These are phyloP conservation scores for Prinsepia uniflora DNA, from an alignment of 306 rosid species.

Conservation along the genomic window DNA sequence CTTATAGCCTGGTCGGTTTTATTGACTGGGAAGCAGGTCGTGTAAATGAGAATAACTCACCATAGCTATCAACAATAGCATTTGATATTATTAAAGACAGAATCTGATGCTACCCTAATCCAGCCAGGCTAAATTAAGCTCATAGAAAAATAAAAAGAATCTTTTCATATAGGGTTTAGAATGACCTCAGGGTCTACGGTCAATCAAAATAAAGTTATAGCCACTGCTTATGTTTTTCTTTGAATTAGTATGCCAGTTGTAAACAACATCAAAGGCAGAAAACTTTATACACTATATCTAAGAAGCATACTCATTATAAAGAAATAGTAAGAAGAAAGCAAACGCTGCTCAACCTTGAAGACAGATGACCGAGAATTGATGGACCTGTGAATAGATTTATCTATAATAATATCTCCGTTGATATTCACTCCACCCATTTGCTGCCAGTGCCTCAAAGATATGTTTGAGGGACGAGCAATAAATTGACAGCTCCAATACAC, in stretches of 20 bases:
- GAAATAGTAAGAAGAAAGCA: not conserved
- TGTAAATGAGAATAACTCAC: not conserved
- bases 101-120: not conserved
- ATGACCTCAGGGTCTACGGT: slow-evolving; percentile 1
- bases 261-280: slow-evolving; percentile 9
- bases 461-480: slow-evolving; percentile 79
- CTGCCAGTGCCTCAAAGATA: slow-evolving; percentile 86
- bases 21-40: slow-evolving; percentile 11
- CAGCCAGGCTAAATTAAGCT: not conserved
- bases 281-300: slow-evolving; percentile 13
- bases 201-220: not conserved
- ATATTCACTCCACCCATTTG: slow-evolving; percentile 87
- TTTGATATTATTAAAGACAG: not conserved
- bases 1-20: not conserved
- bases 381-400: slow-evolving; percentile 75
- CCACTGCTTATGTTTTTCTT: not conserved
- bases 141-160: not conserved
- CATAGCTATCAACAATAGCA: not conserved
- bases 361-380: slow-evolving; percentile 87
- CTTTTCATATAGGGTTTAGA: not conserved
- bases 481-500: slow-evolving; percentile 98
- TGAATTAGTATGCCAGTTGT: slow-evolving; percentile 15
- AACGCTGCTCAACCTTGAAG: slow-evolving; percentile 58
- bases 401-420: slow-evolving; percentile 73
- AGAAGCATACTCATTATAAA: slow-evolving; percentile 9